Base-by-base conservation (phyloP, 257 asterid genomes). In the Schizonepeta tenuifolia region DNA sequence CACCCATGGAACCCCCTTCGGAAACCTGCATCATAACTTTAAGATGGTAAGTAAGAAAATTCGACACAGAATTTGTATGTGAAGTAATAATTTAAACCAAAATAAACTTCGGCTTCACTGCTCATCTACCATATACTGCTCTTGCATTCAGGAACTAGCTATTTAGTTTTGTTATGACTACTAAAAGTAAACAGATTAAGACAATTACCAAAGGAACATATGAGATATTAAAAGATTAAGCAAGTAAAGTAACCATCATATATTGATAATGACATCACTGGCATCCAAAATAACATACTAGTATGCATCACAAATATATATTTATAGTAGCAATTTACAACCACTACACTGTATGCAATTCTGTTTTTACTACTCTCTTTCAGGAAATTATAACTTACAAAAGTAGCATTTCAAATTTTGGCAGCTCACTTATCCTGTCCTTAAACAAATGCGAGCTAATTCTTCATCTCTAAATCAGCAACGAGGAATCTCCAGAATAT, bases 1-100 rank as follows among this genome's bases (percentile, higher is more conserved):
- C 83, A 92, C 84, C 99, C 99, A 95, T 10, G 99, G 99, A 24
- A 90, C 96, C 36, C 96, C 96, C 74, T 88, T 83, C 0, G 99
- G 98, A 53, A 88, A 95, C 85, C 99, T 95, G 88, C 85, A 84
- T 75, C 74, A 81, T 21, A 57, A 59, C 47, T 62, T 72, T 59
- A 41, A 54, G 15, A 63, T 6, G 49, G 55, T 26, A 62, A 73
- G 50, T 18, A 4, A 43, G 22, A 28, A 49, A 65, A 71, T 26
- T 65, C 47, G 56, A 51, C n/a, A 43, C 18, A 18, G 53, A 21
- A 15, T 21, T 28, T 33, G 14, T 33, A 18, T 22, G 74, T 18
- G 44, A 11, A 50, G 38, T 8, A 26, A 68, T 15, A 31, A 14
- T 6, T 28, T 22, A 22, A n/a, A 57, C 57, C 9, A n/a, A 54